A percentile compares a stretch with the other conserved stretches of the same genome.
phyloP scores from a whole-genome alignment of 768 basidiomycete genomes.

The Panus rudis region DNA sequence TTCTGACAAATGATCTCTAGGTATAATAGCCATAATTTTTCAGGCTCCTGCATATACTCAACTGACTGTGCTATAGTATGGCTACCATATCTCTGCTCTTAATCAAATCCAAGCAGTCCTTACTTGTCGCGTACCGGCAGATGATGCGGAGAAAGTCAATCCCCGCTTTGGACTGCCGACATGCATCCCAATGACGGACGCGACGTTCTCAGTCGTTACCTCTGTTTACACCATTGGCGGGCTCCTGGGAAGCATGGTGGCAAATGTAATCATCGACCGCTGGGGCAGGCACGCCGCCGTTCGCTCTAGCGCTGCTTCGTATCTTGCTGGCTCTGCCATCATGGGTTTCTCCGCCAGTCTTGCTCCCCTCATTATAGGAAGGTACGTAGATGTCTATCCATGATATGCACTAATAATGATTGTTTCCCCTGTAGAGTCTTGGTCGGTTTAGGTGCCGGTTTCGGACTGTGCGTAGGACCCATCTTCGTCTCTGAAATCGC shows the following conservation, averaged over 20 bases:
- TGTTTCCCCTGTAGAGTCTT: constrained; percentile 37
- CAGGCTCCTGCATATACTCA: too few species aligned
- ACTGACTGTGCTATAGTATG: constrained; percentile 47
- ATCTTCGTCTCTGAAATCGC: constrained; percentile 84
- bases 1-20: too few species aligned
- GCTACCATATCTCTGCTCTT: constrained; percentile 88
- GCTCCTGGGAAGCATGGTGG: constrained; percentile 63
- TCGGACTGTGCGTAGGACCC: constrained; percentile 75
- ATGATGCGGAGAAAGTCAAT: constrained; percentile 14
- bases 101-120: constrained; percentile 82
- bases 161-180: constrained; percentile 42
- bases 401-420: neutral
- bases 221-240: constrained; percentile 86
- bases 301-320: constrained; percentile 47
- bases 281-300: constrained; percentile 67
- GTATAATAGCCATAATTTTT: too few species aligned
- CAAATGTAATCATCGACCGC: constrained; percentile 63
- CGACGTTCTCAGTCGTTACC: constrained; percentile 77
- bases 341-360: constrained; percentile 61
- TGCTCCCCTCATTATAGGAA: constrained; percentile 51
- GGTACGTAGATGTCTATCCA: constrained; percentile 33
- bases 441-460: constrained; percentile 63
- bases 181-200: constrained; percentile 76
- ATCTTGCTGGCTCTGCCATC: constrained; percentile 52
- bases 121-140: constrained; percentile 46